Conservation (phyloP, 1,139 yeast species). For the Yamadazyma mexicana region DNA sequence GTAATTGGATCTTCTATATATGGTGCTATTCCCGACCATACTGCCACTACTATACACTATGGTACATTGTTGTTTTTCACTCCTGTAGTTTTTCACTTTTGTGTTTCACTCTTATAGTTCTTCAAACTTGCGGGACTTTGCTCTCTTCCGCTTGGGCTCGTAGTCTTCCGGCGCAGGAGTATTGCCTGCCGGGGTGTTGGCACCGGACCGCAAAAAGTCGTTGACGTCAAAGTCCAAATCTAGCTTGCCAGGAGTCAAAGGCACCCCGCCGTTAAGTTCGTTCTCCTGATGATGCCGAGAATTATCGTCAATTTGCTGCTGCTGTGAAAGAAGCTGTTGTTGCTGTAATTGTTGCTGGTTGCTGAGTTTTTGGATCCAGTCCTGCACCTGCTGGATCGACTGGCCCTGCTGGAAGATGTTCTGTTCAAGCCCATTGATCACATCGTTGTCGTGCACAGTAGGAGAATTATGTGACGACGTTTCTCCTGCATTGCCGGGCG, state of each 20-base stretch:
- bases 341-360: conserved; percentile 36
- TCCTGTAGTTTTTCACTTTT: too few relatives aligned
- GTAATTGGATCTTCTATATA: too few relatives aligned
- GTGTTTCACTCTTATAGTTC: conserved; percentile 13
- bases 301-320: conserved; percentile 11
- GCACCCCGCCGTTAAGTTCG: not conserved
- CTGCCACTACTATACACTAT: too few relatives aligned
- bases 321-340: conserved; percentile 18
- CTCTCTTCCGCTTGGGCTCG: conserved; percentile 15
- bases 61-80: too few relatives aligned
- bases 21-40: too few relatives aligned
- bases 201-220: conserved; percentile 26
- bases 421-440: conserved; percentile 40
- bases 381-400: conserved; percentile 58
- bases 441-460: conserved; percentile 15
- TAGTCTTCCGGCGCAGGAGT: conserved; percentile 1
- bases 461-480: not conserved
- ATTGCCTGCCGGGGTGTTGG: conserved; percentile 11
- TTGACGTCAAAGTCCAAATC: conserved; percentile 39
- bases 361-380: conserved; percentile 53
- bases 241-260: conserved; percentile 14
- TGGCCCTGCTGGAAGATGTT: conserved; percentile 52
- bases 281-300: not conserved
- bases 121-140: conserved; percentile 13
- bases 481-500: conserved; percentile 9